These are phyloP conservation scores for Wickerhamiella galacta DNA, from an alignment of 805 yeast genomes.

Conservation along the genomic window DNA sequence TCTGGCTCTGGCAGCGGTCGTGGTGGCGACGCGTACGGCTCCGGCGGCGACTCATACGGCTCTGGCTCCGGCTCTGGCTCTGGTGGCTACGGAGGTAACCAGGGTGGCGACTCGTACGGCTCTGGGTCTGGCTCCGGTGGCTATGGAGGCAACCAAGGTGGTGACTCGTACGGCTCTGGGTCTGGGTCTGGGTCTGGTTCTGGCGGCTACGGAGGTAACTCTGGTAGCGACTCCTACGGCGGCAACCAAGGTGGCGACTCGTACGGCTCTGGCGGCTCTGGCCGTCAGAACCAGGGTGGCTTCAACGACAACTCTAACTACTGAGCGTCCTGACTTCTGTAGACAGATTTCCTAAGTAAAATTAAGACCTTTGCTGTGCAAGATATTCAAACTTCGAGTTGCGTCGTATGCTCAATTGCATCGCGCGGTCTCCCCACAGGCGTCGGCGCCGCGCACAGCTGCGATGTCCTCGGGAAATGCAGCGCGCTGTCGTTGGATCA, in stretches of 20 bases:
- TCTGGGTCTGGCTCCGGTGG: neutral
- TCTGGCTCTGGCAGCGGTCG: neutral
- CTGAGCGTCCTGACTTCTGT: too few species aligned
- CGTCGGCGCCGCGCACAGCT: too few species aligned
- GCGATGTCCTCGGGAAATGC: too few species aligned
- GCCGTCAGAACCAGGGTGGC: constrained; percentile 13
- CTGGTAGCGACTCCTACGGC: constrained; percentile 13
- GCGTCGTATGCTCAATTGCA: too few species aligned
- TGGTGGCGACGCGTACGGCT: constrained; percentile 2
- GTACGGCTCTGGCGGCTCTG: constrained; percentile 12
- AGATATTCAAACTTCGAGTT: too few species aligned
- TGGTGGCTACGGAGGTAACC: constrained; percentile 17
- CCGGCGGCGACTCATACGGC: constrained; percentile 3
- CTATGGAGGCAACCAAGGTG: constrained; percentile 12
- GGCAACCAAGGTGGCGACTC: constrained; percentile 5
- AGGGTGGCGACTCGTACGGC: neutral
- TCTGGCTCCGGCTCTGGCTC: constrained; percentile 6
- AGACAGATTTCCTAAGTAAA: too few species aligned
- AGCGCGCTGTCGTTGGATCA: too few species aligned
- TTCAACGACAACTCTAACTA: constrained; percentile 4
- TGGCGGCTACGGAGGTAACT: constrained; percentile 13
- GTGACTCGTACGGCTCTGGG: constrained; percentile 17
- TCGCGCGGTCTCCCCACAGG: too few species aligned
- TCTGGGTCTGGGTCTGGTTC: too few species aligned
- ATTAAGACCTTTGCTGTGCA: too few species aligned